Conservation (phyloP, 2,329 filamentous ascomycete genomes). For the Ophiostoma sp. region DNA sequence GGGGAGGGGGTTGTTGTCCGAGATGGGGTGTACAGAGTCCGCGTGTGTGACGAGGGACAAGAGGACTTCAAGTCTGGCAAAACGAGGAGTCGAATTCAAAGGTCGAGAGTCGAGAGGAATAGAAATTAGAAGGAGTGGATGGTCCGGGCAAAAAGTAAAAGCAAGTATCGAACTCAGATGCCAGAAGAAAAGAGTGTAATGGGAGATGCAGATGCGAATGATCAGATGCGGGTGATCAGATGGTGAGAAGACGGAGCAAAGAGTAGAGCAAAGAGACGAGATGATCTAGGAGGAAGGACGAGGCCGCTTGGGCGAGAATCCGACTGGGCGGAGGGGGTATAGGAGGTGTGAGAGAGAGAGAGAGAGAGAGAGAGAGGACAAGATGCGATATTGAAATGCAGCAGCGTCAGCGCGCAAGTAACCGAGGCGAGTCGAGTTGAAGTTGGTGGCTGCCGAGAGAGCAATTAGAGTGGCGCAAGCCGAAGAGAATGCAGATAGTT, state of each 20-base stretch:
- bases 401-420: slow-evolving; percentile 23
- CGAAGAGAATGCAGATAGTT: not conserved
- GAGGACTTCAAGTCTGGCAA: not conserved
- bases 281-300: slow-evolving; percentile 4
- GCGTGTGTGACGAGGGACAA: not conserved
- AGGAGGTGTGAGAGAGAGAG: not conserved
- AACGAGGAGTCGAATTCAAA: not conserved
- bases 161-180: slow-evolving; percentile 15
- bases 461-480: slow-evolving; percentile 7
- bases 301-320: slow-evolving; percentile 12
- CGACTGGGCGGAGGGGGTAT: slow-evolving; percentile 1
- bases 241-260: not conserved
- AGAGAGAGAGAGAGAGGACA: slow-evolving; percentile 8
- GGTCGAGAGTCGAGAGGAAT: not conserved
- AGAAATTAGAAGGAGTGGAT: not conserved
- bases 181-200: not conserved
- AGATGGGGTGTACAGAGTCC: not conserved
- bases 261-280: slow-evolving; percentile 8
- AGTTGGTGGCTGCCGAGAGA: not conserved
- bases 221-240: too few relatives aligned
- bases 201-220: not conserved
- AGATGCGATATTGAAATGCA: slow-evolving; percentile 12
- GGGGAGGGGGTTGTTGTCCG: not conserved
- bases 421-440: slow-evolving; percentile 6
- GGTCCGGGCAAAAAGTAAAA: not conserved